Base-by-base conservation (phyloP, 2,329 filamentous ascomycete species). In the Moelleriella libera region DNA sequence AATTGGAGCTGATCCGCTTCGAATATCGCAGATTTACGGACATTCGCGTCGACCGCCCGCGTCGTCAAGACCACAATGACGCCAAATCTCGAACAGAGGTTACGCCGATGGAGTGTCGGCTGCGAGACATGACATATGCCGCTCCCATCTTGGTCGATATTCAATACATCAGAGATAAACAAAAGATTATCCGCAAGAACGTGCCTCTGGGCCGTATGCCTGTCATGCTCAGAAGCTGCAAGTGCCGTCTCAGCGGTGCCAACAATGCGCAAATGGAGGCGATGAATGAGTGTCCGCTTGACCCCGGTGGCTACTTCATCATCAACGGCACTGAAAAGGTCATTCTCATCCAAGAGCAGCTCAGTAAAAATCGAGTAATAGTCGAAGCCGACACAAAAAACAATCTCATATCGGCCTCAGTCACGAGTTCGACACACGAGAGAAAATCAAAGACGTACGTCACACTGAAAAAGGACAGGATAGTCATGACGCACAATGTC, bases 331-430 rank as follows among this genome's bases (percentile, higher is more conserved):
- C 94, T 21, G 92, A 98, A 64, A 98, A 98, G 70, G 92, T 98
- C 56, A 98, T 98, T 60, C 71, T 98, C 42, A 94, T 98, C 11
- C 92, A 98, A 65, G 94, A 98, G 62, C 92, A 98, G 68, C 71
- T 98, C 61, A 98, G 92, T 75, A 98, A 98, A 76, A 98, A 98
- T 66, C 82, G 92, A 70, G 86, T 98, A 58, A 96, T 98, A 62
- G 90, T 98, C 12, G 94, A 98, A 66, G 83, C 87, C 48, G 86
- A 90, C 57, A 76, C 83, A 46, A 94, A 94, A 68, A 97, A 96
- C 66, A 85, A 85, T 50, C 82, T 94, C 53, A 90, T 97, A 48
- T 87, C 90, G 55, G 92, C 94, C 39, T 97, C 92, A 1, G 92
- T 97, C 31, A 98, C 89, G 6, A 94, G 89, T 78, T 96, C 92